Evolutionary conservation across 768 basidiomycete species (phyloP), one percentile per base, ranked within the genome.

Genomic region (Strobilomyces dryophilus): DNA sequence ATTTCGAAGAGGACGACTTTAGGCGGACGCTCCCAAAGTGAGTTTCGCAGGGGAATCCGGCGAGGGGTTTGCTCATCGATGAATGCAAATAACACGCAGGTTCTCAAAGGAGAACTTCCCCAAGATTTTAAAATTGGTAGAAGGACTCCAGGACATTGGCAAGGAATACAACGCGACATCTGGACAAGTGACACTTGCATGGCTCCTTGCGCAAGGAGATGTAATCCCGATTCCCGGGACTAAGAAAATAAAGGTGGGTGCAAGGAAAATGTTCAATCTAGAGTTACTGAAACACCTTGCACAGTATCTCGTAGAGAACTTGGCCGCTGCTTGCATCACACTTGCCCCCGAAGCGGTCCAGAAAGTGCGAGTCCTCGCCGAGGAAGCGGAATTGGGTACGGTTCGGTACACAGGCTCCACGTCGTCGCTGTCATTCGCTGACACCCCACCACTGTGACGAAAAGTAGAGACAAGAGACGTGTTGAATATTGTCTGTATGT

Each of bases 261-360:
- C 18, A 21, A 27, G 14, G 6, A 7, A 18, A 8, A 37, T 20
- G 12, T 24, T 24, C 24, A n/a, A 0, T 8, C 11, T 21, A 5
- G n/a, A 20, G 37, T 12, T 14, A n/a, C n/a, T 24, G 11, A 1
- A 44, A 44, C 31, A 7, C 5, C 5, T 29, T 35, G 46, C 37
- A 11, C 47, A 44, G 75, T 73, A 74, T 43, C 69, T 81, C 8
- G 61, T 75, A 20, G 79, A 81, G 55, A 81, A 81, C 45, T 24
- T 76, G 20, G 70, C 47, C 0, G 73, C 76, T 3, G 60, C 64
- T 2, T 55, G 62, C 8, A 51, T 79, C 6, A 60, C 55, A 8
- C 70, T 80, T n/a, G 60, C 57, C 11, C 45, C 64, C 0, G 71
- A 76, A 24, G 74, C 75, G 2, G 59, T 79, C 9, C 58, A 63